Base-by-base conservation (phyloP, 768 basidiomycete species). In the Mycena vitilis region DNA sequence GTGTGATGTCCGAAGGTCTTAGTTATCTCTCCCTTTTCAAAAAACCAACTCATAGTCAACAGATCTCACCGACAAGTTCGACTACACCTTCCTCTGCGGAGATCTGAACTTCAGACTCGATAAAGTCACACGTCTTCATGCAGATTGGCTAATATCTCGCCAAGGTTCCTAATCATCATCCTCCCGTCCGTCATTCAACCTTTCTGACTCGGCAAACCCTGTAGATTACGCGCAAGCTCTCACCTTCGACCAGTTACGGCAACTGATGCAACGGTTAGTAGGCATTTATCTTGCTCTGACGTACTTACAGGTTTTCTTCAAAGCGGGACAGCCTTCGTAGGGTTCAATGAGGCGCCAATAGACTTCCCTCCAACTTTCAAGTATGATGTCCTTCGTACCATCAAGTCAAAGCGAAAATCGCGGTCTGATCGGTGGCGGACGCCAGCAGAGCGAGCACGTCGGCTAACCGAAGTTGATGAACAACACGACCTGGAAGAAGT, bases 291-390 rank as follows among this genome's bases (percentile, higher is more conserved):
- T 30, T 30, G 30, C 30, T 30, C 30, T 30, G 30, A 30, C 30
- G 30, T 30, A 3, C 30, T 30, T 30, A 30, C 30, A 30, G 30
- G 30, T 30, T 30, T 2, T 30, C 30, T 30, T 30, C 5, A 30
- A 2, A 82, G 84, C n/a, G 85, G 86, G 12, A 78, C 86, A 10
- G 87, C 87, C 4, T 95, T 98, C 72, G 81, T 82, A 18, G 95
- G 95, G 10, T 98, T 98, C 74, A 74, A 81, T 10, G 96, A 98
- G 77, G 94, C 86, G 0, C 80, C 83, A 0, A 98, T 98, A 67
- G 76, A 90, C 73, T 98, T 98, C 70, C 89, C 95, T 6, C 96
- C 96, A 0, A 98, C 96, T 0, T 98, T 96, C 86, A 98, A 98
- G 74, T 95, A 95, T 75, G 91, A 96, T 72, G 92, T 96, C 9